phyloP scores from a whole-genome alignment of 1,284 basidiomycete genomes.

The Pisolithus thermaeus region DNA sequence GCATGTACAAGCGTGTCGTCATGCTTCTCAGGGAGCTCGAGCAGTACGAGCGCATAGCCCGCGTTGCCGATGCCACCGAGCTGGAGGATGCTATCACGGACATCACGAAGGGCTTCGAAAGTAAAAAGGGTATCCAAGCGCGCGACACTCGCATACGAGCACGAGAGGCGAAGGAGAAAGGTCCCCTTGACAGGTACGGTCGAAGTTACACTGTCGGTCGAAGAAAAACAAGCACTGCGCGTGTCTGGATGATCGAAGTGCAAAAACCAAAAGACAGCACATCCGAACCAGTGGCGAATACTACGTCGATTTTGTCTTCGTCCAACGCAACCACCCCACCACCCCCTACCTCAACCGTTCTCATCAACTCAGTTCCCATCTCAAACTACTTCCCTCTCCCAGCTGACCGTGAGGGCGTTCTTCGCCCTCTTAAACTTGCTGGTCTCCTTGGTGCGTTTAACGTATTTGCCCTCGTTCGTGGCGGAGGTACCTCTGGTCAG shows the following conservation, averaged over 20 bases:
- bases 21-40: constrained; percentile 69
- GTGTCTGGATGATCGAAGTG: constrained; percentile 92
- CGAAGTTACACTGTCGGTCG: constrained; percentile 80
- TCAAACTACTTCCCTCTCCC: constrained; percentile 75
- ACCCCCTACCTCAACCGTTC: constrained; percentile 50
- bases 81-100: constrained; percentile 50
- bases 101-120: constrained; percentile 62
- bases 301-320: constrained; percentile 14
- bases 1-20: constrained; percentile 68
- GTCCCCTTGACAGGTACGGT: constrained; percentile 66
- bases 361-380: constrained; percentile 83
- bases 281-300: constrained; percentile 10
- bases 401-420: constrained; percentile 73
- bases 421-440: constrained; percentile 80
- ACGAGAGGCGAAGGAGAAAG: constrained; percentile 34
- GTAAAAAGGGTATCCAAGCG: constrained; percentile 52
- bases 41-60: constrained; percentile 64
- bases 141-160: constrained; percentile 38
- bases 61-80: constrained; percentile 55
- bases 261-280: constrained; percentile 26
- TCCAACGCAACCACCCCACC: constrained; percentile 11
- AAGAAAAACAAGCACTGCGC: constrained; percentile 81
- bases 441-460: constrained; percentile 91
- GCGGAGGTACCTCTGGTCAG: constrained; percentile 89
- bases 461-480: constrained; percentile 81